Conservation (phyloP, 2,329 filamentous ascomycete genomes). For the Sodiomyces alkalinus region DNA sequence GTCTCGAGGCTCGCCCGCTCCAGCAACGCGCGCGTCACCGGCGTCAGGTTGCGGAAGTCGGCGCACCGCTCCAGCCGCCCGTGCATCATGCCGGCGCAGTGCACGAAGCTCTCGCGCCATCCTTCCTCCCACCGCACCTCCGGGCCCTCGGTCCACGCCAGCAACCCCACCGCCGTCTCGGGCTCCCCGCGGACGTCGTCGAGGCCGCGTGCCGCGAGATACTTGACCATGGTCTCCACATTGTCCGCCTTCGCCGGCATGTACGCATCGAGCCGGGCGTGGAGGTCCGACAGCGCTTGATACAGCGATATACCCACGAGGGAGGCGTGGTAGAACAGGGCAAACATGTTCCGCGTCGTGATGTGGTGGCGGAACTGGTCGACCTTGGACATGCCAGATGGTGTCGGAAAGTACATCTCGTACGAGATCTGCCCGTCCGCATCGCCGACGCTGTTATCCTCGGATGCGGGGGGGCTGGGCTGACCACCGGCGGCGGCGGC, state of each 20-base stretch:
- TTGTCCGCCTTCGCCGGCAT: conserved; percentile 41
- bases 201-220: conserved; percentile 41
- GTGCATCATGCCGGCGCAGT: conserved; percentile 54
- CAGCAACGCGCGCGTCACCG: conserved; percentile 46
- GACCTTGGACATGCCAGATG: conserved; percentile 27
- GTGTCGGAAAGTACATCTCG: conserved; percentile 48
- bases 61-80: conserved; percentile 31
- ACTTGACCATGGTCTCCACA: conserved; percentile 43
- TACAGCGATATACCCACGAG: conserved; percentile 49
- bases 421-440: conserved; percentile 41
- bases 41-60: conserved; percentile 43
- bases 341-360: conserved; percentile 55
- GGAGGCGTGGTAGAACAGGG: conserved; percentile 46
- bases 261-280: conserved; percentile 42
- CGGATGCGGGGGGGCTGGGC: conserved; percentile 28
- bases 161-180: conserved; percentile 41
- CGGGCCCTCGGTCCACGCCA: conserved; percentile 51
- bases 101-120: conserved; percentile 52
- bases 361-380: conserved; percentile 43
- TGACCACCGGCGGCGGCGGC: conserved; percentile 20
- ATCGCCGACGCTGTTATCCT: conserved; percentile 25
- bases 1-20: conserved; percentile 46
- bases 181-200: conserved; percentile 49
- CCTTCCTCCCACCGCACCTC: conserved; percentile 49
- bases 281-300: conserved; percentile 48